Evolutionary conservation across 371 early-diverging fungal species (phyloP), one percentile per base, ranked within the genome.

Genomic region (Apophysomyces variabilis): DNA sequence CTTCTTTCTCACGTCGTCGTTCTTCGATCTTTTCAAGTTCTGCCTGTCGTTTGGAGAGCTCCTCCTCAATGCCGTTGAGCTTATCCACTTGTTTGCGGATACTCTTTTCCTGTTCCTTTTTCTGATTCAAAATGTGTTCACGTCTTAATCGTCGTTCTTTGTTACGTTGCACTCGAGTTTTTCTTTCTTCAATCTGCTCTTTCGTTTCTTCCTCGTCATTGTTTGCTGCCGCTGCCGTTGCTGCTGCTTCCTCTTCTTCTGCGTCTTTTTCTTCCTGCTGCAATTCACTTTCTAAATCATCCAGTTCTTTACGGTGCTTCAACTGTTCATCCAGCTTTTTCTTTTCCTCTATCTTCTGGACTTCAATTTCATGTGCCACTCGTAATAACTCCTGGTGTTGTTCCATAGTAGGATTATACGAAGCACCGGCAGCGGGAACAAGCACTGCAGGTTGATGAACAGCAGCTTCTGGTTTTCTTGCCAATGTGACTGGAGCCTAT

Each of bases 351-450:
- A 38, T 38, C 60, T 78, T 67, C 50, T 68, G 81, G 54, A 73
- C 62, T 62, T 90, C 87, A 38, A 80, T 80, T 5, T 85, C 79
- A 18, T 76, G 75, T 16, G 85, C 88, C 50, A 81, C 60, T 8
- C 67, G 75, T 61, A 88, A 57, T 54, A 77, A 47, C 57, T 74
- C 83, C 69, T 93, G 89, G 81, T 96, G 95, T 46, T 92, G 93
- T 60, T 88, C 85, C 67, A 86, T 79, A 7, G 86, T 79, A 11
- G 98, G 97, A 66, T 93, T 93, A 76, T 98, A 98, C 9, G 96
- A 96, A 0, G 93, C 87, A 57, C 99, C 99, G 0, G 93, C 89
- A 65, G 93, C 92, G 16, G 91, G 86, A 47, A 90, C 76, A 18
- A 82, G 76, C 14, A 98, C 90, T 4, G 95, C 92, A 1, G 93